phyloP scores from a whole-genome alignment of 179 eudicot genomes.

The Actinidia arguta region DNA sequence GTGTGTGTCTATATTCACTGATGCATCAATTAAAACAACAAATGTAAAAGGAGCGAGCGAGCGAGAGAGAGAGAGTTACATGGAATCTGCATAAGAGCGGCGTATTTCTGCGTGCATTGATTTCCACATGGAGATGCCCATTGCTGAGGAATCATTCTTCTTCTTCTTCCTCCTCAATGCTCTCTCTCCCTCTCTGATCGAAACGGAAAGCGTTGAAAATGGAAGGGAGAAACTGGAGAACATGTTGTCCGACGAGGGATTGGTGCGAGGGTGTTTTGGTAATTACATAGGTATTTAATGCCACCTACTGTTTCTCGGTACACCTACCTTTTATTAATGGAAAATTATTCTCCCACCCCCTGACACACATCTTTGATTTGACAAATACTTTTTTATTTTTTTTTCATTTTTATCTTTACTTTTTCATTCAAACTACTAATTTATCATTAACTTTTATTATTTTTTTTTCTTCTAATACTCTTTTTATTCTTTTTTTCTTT shows the following conservation, averaged over 20 bases:
- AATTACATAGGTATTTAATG: neutral
- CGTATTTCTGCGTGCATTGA: slow-evolving; percentile 89
- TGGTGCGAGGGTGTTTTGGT: neutral
- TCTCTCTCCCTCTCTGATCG: neutral
- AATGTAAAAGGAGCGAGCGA: neutral
- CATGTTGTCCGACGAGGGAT: neutral
- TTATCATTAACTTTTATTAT: no score
- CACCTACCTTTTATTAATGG: neutral
- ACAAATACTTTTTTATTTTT: no score
- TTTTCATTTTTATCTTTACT: no score
- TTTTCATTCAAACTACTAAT: no score
- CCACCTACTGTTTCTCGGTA: no score
- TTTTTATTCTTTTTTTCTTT: no score
- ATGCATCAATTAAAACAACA: neutral
- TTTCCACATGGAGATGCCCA: slow-evolving; percentile 89
- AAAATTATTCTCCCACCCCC: no score
- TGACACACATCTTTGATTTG: no score
- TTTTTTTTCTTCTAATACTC: no score
- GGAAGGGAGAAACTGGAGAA: neutral
- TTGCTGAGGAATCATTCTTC: slow-evolving; percentile 65
- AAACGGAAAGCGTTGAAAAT: neutral
- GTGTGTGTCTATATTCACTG: no score
- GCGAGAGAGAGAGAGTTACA: slow-evolving; percentile 41
- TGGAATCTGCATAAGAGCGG: slow-evolving; percentile 91
- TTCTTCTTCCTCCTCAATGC: neutral